Evolutionary conservation across 2,329 filamentous ascomycete genomes (phyloP), one percentile per base, ranked within the genome.

Genomic region (Sphaerostilbella broomeana): DNA sequence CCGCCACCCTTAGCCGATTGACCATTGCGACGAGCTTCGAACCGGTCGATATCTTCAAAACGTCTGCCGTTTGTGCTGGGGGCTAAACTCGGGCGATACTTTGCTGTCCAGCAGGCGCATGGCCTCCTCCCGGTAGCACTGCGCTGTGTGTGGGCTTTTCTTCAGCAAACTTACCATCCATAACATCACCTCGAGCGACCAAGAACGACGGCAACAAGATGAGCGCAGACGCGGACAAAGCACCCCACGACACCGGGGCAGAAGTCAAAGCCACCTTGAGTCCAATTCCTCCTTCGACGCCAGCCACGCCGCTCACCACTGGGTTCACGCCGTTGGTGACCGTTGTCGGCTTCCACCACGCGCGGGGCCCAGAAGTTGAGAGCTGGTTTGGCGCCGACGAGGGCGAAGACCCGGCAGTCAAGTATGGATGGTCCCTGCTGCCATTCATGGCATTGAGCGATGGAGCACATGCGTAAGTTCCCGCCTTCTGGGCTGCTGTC

Each of bases 371-470:
- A 21, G 92, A 98, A 67, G 84, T 97, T 41, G 89, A 97, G 68
- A 77, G 74, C 54, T 97, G 90, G 85, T 86, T 95, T 57, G 88
- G 87, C 46, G 77, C 65, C 19, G 62, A 81, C 15, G 80, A 89
- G 51, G 84, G 80, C 38, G 70, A 68, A 43, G 88, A 95, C 62
- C 87, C 90, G 9, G 84, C 84, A 4, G 70, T 65, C 31, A 84
- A 89, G 43, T 90, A 94, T 64, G 86, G 92, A 57, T 98, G 92
- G 92, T 75, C 81, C 19, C 64, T 95, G 51, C 71, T 98, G 46
- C 89, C 92, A 0, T 98, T 98, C 62, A 95, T 97, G 86, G 92
- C 92, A 18, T 67, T 98, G 55, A 92, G 86, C 42, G 92, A 98
- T 60, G 92, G 92, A 38, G 92, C 92, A 38, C 92, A 98, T 70